Conservation (phyloP, 2,329 filamentous ascomycete genomes). For the Talaromyces sp. region DNA sequence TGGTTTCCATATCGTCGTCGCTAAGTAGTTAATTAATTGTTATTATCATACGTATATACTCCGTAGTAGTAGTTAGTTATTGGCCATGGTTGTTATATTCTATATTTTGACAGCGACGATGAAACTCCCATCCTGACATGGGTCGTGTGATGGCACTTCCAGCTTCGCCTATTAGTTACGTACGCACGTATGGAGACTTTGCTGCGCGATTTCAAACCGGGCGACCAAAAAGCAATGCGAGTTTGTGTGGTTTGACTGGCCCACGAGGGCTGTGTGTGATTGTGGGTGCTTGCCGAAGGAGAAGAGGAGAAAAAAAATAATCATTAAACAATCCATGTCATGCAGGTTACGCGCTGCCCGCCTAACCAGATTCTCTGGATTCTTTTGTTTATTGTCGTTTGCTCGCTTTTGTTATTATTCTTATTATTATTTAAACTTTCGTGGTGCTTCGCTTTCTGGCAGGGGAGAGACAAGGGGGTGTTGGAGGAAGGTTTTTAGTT, state of each 20-base stretch:
- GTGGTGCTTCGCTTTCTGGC: neutral
- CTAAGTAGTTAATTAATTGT: neutral
- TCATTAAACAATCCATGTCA: neutral
- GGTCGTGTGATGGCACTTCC: neutral
- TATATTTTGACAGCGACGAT: neutral
- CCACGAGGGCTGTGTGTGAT: neutral
- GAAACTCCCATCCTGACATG: neutral
- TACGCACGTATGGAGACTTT: neutral
- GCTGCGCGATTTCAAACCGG: neutral
- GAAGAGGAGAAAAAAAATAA: neutral
- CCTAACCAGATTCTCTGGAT: neutral
- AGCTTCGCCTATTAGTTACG: neutral
- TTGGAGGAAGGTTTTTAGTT: neutral
- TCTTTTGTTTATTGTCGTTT: neutral
- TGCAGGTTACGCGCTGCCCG: neutral
- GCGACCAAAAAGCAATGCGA: neutral
- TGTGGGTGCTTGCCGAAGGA: neutral
- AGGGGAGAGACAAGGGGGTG: neutral
- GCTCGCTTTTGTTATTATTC: neutral
- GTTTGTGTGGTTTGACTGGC: neutral
- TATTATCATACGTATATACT: neutral
- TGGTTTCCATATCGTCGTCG: neutral
- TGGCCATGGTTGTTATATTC: neutral
- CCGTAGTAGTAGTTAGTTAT: too few species aligned
- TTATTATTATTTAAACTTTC: too few species aligned